Base-by-base conservation (phyloP, 2,329 filamentous ascomycete species). In the Diaporthe citriasiana region DNA sequence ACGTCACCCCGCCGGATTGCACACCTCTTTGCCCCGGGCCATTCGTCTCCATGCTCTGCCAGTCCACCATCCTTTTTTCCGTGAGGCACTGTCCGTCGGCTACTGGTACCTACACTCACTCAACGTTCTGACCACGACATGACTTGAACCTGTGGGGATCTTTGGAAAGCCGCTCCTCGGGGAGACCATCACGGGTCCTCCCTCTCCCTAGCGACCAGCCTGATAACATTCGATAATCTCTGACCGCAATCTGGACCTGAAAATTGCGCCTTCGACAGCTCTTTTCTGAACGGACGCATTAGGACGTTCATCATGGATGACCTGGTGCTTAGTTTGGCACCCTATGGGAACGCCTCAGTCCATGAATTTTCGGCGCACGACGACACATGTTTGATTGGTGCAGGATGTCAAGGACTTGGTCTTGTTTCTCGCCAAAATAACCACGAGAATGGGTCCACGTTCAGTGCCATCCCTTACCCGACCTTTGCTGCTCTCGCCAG, bases 301-400 rank as follows among this genome's bases (percentile, higher is more conserved):
- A 27, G 17, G 47, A 53, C 17, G 22, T n/a, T 72, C 78, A 78
- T 74, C 76, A 78, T 63, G 78, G 78, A 77, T 79, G 70, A 71
- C 70, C 30, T 71, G 45, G 70, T 42, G 19, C 70, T 71, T 5
- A 17, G 59, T 35, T 6, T 33, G 19, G 25, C 53, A 25, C 55
- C 25, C 45, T 45, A 30, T 25, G 70, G 70, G 45, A 71, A 51
- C 27, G 70, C 70, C 45, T 59, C 56, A 17, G 56, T 35, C 47
- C 70, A 55, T 30, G 73, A 73, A 30, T 72, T 70, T 30, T 51
- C 60, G 35, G 71, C 72, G 35, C 75, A 76, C 51, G 75, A 76
- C 33, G 74, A 75, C 70, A 69, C 42, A 22, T 76, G 75, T 60
- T 59, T 76, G 30, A 75, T 73, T 22, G 65, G 73, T 17, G 71